Base-by-base conservation (phyloP, 805 yeast species). In the Saturnispora zaruensis region DNA sequence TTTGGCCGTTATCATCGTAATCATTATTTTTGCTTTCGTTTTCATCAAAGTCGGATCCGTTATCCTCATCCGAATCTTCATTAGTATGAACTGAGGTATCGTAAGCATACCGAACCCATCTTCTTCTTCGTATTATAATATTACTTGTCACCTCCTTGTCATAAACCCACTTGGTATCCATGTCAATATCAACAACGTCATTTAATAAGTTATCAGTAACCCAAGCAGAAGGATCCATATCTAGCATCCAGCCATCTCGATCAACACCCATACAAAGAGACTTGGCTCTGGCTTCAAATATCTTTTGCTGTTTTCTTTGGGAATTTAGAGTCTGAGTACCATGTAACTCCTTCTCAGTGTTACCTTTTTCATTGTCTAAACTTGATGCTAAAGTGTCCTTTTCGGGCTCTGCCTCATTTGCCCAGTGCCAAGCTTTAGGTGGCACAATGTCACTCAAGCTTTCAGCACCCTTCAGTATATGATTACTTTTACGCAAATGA, bases 141-240 rank as follows among this genome's bases (percentile, higher is more conserved):
- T 50, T 50, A 16, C 54, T 55, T 20, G 52, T 48, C 7, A 62
- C 61, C 16, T 18, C 18, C 36, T 64, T 60, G 63, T 87, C 96
- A 62, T 87, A 87, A 18, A 86, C 91, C 96, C 96, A 87, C 64
- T 87, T 87, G 38, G 84, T 85, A 50, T 81, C 89, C 26, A 76
- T 69, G 65, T 87, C 95, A 20, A 85, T 71, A 20, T 71, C 73
- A 14, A 83, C 79, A 42, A 78, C 65, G 50, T 77, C 82, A 26
- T 58, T 51, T 13, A 83, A 66, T 46, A 76, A 67, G 48, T 77
- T 74, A 2, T 65, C 60, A 42, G 65, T 65, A 6, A 82, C 86
- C 96, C 96, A 87, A 2, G 58, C 64, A 24, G 68, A 66, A 0
- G 88, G 87, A 18, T 75, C 68, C 44, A 81, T 70, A 63, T 87